These are phyloP conservation scores for Barnettozyma hawaiiensis DNA, from an alignment of 1,139 yeast genomes.

Conservation along the genomic window DNA sequence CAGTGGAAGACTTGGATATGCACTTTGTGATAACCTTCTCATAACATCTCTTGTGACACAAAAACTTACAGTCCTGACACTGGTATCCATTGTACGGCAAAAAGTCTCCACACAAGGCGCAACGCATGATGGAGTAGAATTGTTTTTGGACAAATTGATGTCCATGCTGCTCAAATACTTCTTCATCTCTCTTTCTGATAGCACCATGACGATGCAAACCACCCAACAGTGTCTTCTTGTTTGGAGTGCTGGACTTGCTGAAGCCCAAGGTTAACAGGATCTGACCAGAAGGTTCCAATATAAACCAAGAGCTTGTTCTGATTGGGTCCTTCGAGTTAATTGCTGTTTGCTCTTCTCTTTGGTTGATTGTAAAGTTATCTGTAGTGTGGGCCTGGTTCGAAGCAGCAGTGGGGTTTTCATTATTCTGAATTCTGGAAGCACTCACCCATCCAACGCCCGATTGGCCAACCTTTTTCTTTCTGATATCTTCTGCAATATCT, in stretches of 20 bases:
- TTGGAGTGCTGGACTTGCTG: slow-evolving; percentile 55
- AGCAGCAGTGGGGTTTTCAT: slow-evolving; percentile 12
- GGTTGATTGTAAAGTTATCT: slow-evolving; percentile 23
- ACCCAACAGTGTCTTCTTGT: slow-evolving; percentile 39
- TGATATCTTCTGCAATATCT: slow-evolving; percentile 88
- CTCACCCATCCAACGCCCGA: slow-evolving; percentile 88
- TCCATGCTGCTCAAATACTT: slow-evolving; percentile 92
- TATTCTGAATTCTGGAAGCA: slow-evolving; percentile 51
- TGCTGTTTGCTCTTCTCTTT: slow-evolving; percentile 11
- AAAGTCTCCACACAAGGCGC: slow-evolving; percentile 95
- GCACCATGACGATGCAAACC: slow-evolving; percentile 97
- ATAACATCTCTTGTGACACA: slow-evolving; percentile 93
- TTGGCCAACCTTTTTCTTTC: slow-evolving; percentile 80
- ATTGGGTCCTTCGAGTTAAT: slow-evolving; percentile 22
- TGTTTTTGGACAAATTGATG: slow-evolving; percentile 95
- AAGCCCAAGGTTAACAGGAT: slow-evolving; percentile 73
- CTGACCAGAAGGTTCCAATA: slow-evolving; percentile 92
- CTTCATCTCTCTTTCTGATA: slow-evolving; percentile 90
- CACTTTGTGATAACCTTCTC: slow-evolving; percentile 93
- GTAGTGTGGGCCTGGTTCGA: slow-evolving; percentile 14
- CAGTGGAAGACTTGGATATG: slow-evolving; percentile 85
- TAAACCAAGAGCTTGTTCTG: slow-evolving; percentile 76
- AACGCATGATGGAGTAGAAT: slow-evolving; percentile 92
- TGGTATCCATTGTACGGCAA: slow-evolving; percentile 91
- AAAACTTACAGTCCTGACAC: slow-evolving; percentile 91